Evolutionary conservation across 371 early-diverging fungal genomes (phyloP), one percentile per base, ranked within the genome.

Genomic region (Fennellomyces sp.): DNA sequence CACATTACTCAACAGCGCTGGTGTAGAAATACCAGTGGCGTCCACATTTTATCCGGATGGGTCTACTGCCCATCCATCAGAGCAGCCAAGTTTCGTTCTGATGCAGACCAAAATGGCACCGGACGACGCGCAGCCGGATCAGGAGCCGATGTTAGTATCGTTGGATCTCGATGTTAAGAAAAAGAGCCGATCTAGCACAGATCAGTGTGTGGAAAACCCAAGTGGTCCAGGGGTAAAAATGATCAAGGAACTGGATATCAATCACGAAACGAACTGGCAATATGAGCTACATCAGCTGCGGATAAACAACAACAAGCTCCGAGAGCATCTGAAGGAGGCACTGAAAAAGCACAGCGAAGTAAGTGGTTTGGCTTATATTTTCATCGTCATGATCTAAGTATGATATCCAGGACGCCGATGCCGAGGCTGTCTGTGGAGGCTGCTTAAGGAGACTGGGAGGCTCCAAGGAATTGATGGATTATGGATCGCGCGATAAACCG

Each of bases 1-100:
- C 45, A 63, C 66, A 1, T 57, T 82, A 19, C 58, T 78, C 56
- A 74, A 73, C 33, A 75, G 65, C 47, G 62, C 65, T 23, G 81
- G 75, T 7, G 60, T 74, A 27, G 79, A 76, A 45, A 64, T 81
- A 30, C 63, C 69, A 53, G 78, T 84, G 2, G 61, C 68, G 0
- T 74, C 79, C 2, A 74, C 80, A 0, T 73, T 84, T 28, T 78
- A 76, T 59, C 82, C 84, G 0, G 84, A 82, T 23, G 80, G 76
- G 10, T 62, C 58, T 5, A 52, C 36, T 4, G 12, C 51, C 10
- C 41, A 59, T 10, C 42, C 31, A 12, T 7, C 52, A 7, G 65
- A 66, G 13, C 62, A 57, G 15, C 72, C 78, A 21, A 56, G 69
- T 0, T 83, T 81, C 66, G 64, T 79, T 0, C 45, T 83, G 28